A percentile compares a stretch with the other conserved stretches of the same genome.
Evolutionary conservation across 495 filamentous ascomycete species (phyloP).

Genomic region (Daldinia grandis): DNA sequence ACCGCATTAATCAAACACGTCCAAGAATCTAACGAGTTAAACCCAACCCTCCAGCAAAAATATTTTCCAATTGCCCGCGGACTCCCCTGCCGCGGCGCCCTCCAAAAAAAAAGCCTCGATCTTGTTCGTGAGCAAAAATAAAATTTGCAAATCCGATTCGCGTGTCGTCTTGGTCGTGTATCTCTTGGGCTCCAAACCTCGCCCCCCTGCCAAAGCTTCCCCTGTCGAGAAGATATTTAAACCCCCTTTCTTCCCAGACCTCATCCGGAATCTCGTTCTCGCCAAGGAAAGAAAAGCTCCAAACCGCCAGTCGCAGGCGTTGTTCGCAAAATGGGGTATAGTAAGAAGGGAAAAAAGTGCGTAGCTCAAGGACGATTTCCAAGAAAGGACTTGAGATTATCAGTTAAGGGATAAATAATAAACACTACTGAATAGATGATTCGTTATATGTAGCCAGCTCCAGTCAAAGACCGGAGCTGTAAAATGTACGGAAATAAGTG

Average conservation of each 20-base stretch:
- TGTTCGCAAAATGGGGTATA: conserved; percentile 37
- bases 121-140: conserved; percentile 23
- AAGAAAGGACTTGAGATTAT: conserved; percentile 25
- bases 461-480: conserved; percentile 5
- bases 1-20: conserved; percentile 12
- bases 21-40: conserved; percentile 13
- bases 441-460: conserved; percentile 39
- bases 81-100: conserved; percentile 27
- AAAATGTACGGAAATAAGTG: conserved; percentile 12
- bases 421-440: conserved; percentile 36
- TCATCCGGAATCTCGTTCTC: background rate
- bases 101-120: conserved; percentile 10
- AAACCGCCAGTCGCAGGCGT: conserved; percentile 24
- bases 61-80: conserved; percentile 26
- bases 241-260: conserved; percentile 2
- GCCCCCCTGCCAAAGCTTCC: conserved; percentile 8
- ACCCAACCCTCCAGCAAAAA: conserved; percentile 6
- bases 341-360: conserved; percentile 32
- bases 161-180: conserved; percentile 38
- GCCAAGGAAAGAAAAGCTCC: conserved; percentile 17
- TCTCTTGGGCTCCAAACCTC: conserved; percentile 25
- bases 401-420: conserved; percentile 31
- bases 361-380: conserved; percentile 28
- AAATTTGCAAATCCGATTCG: conserved; percentile 31
- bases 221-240: conserved; percentile 7